Evolutionary conservation across 805 yeast species (phyloP).

Genomic region (Pichia occidentalis): DNA sequence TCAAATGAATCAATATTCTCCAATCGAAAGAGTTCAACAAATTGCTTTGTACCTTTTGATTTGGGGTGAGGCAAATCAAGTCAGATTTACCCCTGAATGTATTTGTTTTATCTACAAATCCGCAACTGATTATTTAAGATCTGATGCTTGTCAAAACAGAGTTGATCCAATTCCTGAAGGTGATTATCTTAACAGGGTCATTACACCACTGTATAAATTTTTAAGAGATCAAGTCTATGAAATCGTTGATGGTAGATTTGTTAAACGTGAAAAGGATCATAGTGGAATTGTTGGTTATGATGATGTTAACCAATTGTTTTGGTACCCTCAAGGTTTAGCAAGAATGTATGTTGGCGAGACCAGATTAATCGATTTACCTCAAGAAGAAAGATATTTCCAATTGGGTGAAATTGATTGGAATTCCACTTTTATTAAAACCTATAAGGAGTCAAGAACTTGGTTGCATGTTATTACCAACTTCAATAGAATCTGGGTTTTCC

Average conservation of each 20-base stretch:
- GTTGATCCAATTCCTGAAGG: conserved; percentile 80
- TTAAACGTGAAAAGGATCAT: conserved; percentile 82
- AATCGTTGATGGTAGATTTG: conserved; percentile 72
- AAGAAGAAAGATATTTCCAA: conserved; percentile 80
- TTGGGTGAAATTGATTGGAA: conserved; percentile 92
- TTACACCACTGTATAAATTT: conserved; percentile 83
- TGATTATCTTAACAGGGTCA: conserved; percentile 84
- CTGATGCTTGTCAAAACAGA: conserved; percentile 88
- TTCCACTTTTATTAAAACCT: conserved; percentile 90
- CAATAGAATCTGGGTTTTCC: conserved; percentile 97
- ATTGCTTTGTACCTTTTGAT: conserved; percentile 65
- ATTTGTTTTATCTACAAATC: conserved; percentile 93
- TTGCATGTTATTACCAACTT: conserved; percentile 90
- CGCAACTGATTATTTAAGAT: conserved; percentile 81
- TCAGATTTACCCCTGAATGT: conserved; percentile 86
- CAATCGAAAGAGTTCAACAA: conserved; percentile 77
- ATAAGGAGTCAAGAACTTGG: conserved; percentile 96
- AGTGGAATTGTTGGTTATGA: conserved; percentile 84
- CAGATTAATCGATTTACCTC: conserved; percentile 82
- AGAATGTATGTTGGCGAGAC: conserved; percentile 86
- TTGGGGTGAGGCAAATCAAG: conserved; percentile 93
- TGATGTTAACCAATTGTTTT: conserved; percentile 96
- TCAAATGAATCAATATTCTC: conserved; percentile 62
- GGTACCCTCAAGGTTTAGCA: conserved; percentile 99
- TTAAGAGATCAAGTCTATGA: conserved; percentile 78